A percentile compares a stretch with the other conserved stretches of the same genome.
Evolutionary conservation across 2,329 filamentous ascomycete species (phyloP).

Genomic region (Cercospora zeae-maydis): DNA sequence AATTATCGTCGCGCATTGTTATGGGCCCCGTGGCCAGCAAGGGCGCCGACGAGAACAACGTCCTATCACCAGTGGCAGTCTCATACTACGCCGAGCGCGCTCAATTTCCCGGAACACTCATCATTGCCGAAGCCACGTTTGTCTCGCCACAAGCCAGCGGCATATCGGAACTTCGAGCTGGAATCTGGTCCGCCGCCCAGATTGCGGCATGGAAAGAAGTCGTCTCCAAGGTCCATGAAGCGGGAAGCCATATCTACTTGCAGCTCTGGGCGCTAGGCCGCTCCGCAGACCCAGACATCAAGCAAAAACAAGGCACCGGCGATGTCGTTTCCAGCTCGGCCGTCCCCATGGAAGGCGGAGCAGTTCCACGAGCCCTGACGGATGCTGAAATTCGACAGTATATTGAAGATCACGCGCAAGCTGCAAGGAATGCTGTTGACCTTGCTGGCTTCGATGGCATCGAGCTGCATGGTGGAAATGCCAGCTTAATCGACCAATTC

Average conservation of each 20-base stretch:
- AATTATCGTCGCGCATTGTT: slow-evolving; percentile 48
- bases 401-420: slow-evolving; percentile 40
- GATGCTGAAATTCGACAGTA: slow-evolving; percentile 36
- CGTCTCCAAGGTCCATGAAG: slow-evolving; percentile 50
- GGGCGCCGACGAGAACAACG: slow-evolving; percentile 38
- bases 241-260: slow-evolving; percentile 48
- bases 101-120: slow-evolving; percentile 33
- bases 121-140: slow-evolving; percentile 38
- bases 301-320: slow-evolving; percentile 28
- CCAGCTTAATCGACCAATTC: slow-evolving; percentile 64
- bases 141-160: slow-evolving; percentile 33
- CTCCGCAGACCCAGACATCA: slow-evolving; percentile 38
- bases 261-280: slow-evolving; percentile 51
- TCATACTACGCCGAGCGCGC: slow-evolving; percentile 36
- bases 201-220: slow-evolving; percentile 51
- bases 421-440: slow-evolving; percentile 45
- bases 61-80: slow-evolving; percentile 25
- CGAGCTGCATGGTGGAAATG: slow-evolving; percentile 47
- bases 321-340: slow-evolving; percentile 36
- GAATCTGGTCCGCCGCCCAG: slow-evolving; percentile 40
- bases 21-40: slow-evolving; percentile 56
- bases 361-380: slow-evolving; percentile 37
- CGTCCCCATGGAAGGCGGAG: slow-evolving; percentile 35
- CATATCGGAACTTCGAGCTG: slow-evolving; percentile 24
- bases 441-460: slow-evolving; percentile 60